These are phyloP conservation scores for Septoria petroselini DNA, from an alignment of 2,329 filamentous ascomycete genomes.

Conservation along the genomic window DNA sequence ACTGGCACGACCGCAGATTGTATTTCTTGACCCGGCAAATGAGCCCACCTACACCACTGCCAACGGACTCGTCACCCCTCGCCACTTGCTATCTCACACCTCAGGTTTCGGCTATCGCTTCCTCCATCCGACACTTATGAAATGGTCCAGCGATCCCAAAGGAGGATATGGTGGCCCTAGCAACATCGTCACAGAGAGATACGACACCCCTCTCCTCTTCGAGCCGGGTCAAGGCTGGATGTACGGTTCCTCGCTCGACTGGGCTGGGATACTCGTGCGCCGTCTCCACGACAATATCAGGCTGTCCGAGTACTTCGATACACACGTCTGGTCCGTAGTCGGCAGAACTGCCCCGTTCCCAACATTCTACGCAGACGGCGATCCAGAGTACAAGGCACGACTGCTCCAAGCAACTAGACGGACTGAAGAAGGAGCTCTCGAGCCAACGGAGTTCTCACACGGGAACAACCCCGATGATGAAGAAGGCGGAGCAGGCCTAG, in stretches of 20 bases:
- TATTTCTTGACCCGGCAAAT: background rate
- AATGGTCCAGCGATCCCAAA: slow-evolving; percentile 3
- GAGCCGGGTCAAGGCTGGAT: slow-evolving; percentile 51
- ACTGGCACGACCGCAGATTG: slow-evolving; percentile 37
- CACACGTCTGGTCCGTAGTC: slow-evolving; percentile 45
- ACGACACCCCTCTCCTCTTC: slow-evolving; percentile 38
- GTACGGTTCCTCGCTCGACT: slow-evolving; percentile 50
- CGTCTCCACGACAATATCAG: slow-evolving; percentile 40
- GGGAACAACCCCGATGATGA: slow-evolving; percentile 14
- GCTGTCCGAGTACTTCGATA: slow-evolving; percentile 43
- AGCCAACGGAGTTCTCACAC: background rate
- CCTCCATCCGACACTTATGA: slow-evolving; percentile 37
- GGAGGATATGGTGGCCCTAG: background rate
- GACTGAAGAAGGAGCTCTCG: slow-evolving; percentile 4
- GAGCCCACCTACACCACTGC: background rate
- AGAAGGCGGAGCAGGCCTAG: slow-evolving; percentile 11
- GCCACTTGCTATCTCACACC: slow-evolving; percentile 50
- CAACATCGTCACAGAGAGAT: slow-evolving; percentile 43
- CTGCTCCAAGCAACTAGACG: slow-evolving; percentile 6
- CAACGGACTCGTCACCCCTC: slow-evolving; percentile 10
- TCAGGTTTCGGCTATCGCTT: slow-evolving; percentile 49
- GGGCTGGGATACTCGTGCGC: slow-evolving; percentile 50
- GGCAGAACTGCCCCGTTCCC: slow-evolving; percentile 31
- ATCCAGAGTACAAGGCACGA: slow-evolving; percentile 18
- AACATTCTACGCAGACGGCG: slow-evolving; percentile 23